Evolutionary conservation across 179 eudicot species (phyloP).

Genomic region (Gypsophila paniculata): DNA sequence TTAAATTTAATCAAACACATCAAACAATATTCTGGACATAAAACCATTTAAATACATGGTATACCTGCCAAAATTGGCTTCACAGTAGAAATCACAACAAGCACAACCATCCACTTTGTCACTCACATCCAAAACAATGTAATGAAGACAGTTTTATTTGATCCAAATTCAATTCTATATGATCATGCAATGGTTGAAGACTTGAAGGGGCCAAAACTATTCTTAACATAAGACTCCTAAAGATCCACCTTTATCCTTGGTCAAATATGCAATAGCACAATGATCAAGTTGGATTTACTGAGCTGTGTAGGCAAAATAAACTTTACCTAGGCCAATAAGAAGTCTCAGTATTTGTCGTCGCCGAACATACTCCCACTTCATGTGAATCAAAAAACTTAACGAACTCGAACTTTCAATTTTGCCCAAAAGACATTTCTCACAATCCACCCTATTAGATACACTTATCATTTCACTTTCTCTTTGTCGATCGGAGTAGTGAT

Average conservation of each 20-base stretch:
- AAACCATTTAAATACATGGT: neutral
- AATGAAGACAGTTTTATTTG: neutral
- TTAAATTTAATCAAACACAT: neutral
- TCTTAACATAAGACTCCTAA: neutral
- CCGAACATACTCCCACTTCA: conserved; percentile 79
- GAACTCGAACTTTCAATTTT: conserved; percentile 39
- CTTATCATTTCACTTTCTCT: conserved; percentile 26
- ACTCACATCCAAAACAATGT: neutral
- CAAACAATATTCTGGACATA: conserved; percentile 4
- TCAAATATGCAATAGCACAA: neutral
- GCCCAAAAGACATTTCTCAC: conserved; percentile 57
- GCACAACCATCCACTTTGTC: neutral
- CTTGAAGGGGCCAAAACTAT: neutral
- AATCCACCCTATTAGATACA: conserved; percentile 41
- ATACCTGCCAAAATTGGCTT: neutral
- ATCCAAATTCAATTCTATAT: conserved; percentile 2
- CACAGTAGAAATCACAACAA: neutral
- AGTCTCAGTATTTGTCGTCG: conserved; percentile 54
- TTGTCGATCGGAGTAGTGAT: conserved; percentile 21
- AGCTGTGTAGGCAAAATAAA: neutral
- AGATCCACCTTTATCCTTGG: neutral
- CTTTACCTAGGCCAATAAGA: conserved; percentile 65
- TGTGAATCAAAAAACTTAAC: conserved; percentile 34
- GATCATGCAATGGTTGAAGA: conserved; percentile 5
- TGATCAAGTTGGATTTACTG: neutral